A percentile compares a stretch with the other conserved stretches of the same genome.
These are phyloP conservation scores for Rubus parviflorus DNA, from an alignment of 306 rosid species.

Conservation along the genomic window DNA sequence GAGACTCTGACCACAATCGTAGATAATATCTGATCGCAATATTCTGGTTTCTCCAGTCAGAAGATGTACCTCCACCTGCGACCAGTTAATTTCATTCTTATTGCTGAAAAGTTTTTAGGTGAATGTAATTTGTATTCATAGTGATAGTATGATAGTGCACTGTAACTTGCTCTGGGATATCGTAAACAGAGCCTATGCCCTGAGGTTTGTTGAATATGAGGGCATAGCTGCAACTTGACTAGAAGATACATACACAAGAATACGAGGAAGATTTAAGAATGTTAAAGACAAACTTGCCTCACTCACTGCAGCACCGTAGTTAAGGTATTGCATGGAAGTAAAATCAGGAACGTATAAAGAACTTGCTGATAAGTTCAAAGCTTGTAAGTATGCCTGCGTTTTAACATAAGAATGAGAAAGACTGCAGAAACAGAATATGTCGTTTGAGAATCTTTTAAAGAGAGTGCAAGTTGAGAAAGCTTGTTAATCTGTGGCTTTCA, in stretches of 20 bases:
- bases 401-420: constrained; percentile 24
- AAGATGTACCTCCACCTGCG: constrained; percentile 86
- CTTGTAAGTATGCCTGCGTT: constrained; percentile 63
- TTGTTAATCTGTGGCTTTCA: not conserved
- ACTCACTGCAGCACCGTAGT: constrained; percentile 87
- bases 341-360: constrained; percentile 50
- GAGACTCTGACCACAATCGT: constrained; percentile 95
- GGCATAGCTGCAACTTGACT: constrained; percentile 11
- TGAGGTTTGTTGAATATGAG: not conserved
- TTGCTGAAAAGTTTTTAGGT: not conserved
- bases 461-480: not conserved
- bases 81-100: constrained; percentile 12
- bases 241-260: constrained; percentile 11
- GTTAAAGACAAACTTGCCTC: constrained; percentile 51
- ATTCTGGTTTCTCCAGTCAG: constrained; percentile 77
- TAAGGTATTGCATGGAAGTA: constrained; percentile 50
- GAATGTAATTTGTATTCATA: not conserved
- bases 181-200: not conserved
- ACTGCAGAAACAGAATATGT: not conserved
- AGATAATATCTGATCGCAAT: constrained; percentile 74
- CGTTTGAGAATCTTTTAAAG: not conserved
- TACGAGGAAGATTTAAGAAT: not conserved
- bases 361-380: constrained; percentile 75
- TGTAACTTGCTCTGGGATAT: constrained; percentile 1
- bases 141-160: constrained; percentile 1